Conservation (phyloP, 78 protist genomes). For the Creolimax fragrantissima region DNA sequence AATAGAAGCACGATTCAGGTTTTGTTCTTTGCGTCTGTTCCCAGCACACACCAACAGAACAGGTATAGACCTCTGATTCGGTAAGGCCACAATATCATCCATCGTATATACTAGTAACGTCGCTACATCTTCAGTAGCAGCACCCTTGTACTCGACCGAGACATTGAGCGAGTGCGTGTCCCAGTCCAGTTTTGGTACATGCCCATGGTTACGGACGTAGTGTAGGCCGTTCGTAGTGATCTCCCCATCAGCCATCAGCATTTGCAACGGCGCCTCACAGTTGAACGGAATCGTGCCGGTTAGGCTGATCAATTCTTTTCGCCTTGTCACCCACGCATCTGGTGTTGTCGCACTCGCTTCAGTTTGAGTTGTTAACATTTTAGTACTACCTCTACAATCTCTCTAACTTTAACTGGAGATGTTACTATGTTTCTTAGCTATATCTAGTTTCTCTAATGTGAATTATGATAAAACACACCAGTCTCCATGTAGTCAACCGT, state of each 20-base stretch:
- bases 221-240: neutral
- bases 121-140: neutral
- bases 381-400: too few species aligned
- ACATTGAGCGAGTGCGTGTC: neutral
- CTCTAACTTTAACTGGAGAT: too few species aligned
- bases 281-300: neutral
- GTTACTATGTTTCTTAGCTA: too few species aligned
- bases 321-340: neutral
- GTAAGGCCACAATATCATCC: neutral
- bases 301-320: neutral
- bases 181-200: neutral
- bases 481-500: too few species aligned
- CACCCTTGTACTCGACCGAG: neutral
- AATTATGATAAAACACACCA: too few species aligned
- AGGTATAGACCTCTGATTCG: neutral
- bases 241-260: neutral
- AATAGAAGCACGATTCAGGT: neutral
- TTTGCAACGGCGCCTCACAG: neutral
- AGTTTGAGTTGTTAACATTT: too few species aligned
- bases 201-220: neutral
- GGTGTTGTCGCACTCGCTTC: too few species aligned
- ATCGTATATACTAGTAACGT: too few species aligned
- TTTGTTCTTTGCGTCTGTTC: conserved; percentile 44
- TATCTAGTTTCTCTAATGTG: too few species aligned
- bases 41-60: conserved; percentile 40